Evolutionary conservation across 176 grass and related monocot species (phyloP), one percentile per base, ranked within the genome.

Genomic region (Zea luxurians): DNA sequence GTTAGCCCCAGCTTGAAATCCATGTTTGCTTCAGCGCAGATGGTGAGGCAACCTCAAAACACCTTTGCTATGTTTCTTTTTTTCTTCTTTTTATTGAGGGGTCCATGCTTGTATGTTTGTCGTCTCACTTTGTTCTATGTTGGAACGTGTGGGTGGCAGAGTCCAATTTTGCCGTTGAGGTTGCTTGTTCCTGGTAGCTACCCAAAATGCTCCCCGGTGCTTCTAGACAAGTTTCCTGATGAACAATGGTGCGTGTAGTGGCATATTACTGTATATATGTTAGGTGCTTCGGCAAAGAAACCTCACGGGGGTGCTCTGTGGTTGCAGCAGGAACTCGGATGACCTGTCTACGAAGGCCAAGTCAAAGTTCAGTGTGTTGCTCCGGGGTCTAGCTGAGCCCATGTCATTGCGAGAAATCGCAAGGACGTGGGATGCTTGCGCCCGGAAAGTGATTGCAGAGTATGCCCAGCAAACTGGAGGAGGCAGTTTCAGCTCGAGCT

Each of bases 121-220:
- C 7, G 27, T 48, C 61, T 65, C 75, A 50, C 37, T 71, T 37
- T 52, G 1, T 16, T 48, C 11, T 27, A 67, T 78, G 18, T 78
- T 13, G 62, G 82, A 64, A 27, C 27, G 27, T 27, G 52, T 86
- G 79, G 34, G 17, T 69, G 44, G 67, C 92, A 99, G 96, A 90
- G 92, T 78, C 92, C 96, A 65, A 99, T 99, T 78, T 87, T 91
- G 72, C 92, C 96, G 17, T 61, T 99, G 85, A 95, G 88, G 86
- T 75, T 99, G 86, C 83, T 95, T 86, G 96, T 99, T 87, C 92
- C 96, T 81, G 77, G 81, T 48, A 88, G 89, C 75, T 99, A 99
- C 80, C 96, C 96, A 34, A 91, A 87, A 83, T 93, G 91, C 77
- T 97, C 94, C 46, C 96, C 96, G 13, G 83, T 99, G 61, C 88